Percentiles rank a stretch among this genome's conserved stretches.
Conservation (phyloP, 495 filamentous ascomycete species). For the Penicillium coprophilum region DNA sequence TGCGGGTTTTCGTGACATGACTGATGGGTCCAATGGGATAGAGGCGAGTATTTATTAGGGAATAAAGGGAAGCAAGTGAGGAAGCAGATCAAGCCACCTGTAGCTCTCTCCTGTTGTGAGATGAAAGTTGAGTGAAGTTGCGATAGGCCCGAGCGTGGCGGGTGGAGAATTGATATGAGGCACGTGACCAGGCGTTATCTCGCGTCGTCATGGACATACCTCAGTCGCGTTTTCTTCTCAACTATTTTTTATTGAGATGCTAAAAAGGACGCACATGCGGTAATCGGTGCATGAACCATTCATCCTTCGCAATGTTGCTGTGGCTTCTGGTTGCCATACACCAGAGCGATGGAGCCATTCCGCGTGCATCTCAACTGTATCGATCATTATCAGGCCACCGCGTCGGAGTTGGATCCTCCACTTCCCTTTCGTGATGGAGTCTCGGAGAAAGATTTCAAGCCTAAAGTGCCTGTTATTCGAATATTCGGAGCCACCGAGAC, state of each 20-base stretch:
- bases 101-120: conserved; percentile 7
- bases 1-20: conserved; percentile 51
- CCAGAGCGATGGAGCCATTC: conserved; percentile 61
- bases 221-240: conserved; percentile 8
- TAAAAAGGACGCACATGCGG: conserved; percentile 6
- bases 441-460: conserved; percentile 53
- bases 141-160: background rate
- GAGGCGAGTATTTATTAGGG: background rate
- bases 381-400: conserved; percentile 81
- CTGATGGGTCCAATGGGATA: background rate
- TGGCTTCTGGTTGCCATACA: conserved; percentile 25
- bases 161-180: background rate
- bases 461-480: conserved; percentile 82
- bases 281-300: conserved; percentile 1
- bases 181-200: conserved; percentile 40
- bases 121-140: conserved; percentile 9
- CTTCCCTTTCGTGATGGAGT: conserved; percentile 58
- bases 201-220: conserved; percentile 17
- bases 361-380: conserved; percentile 91
- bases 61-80: background rate
- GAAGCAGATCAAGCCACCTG: conserved; percentile 1
- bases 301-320: conserved; percentile 30
- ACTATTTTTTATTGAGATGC: background rate
- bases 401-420: conserved; percentile 78
- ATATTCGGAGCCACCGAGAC: conserved; percentile 93